phyloP scores from a whole-genome alignment of 1,284 basidiomycete species.

The Thecaphora thlaspeos region DNA sequence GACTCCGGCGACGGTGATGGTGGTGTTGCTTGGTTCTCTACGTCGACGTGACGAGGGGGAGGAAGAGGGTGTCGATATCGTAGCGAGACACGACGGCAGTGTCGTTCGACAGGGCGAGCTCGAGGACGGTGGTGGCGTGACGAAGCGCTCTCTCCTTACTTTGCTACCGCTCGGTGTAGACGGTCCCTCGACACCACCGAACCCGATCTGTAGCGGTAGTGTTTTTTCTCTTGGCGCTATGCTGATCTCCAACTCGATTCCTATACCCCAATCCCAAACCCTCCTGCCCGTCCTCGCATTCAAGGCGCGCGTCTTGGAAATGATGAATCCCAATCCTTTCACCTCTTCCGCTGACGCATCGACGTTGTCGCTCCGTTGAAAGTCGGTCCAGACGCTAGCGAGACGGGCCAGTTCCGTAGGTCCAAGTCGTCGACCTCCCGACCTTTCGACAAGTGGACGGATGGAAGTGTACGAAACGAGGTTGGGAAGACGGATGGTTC shows the following conservation, averaged over 20 bases:
- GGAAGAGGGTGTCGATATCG: not conserved
- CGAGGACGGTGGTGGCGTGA: not conserved
- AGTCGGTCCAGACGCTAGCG: conserved; percentile 42
- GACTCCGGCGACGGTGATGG: too few relatives aligned
- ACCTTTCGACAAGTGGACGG: conserved; percentile 47
- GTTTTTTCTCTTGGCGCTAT: conserved; percentile 12
- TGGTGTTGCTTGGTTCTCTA: too few relatives aligned
- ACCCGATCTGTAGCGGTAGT: conserved; percentile 27
- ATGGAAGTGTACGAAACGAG: conserved; percentile 44
- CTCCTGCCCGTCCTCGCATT: conserved; percentile 32
- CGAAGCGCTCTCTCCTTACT: too few relatives aligned
- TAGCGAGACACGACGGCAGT: not conserved
- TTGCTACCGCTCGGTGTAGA: not conserved
- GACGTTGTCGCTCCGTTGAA: conserved; percentile 3
- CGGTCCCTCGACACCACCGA: conserved; percentile 19
- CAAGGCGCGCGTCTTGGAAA: conserved; percentile 29
- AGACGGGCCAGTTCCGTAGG: conserved; percentile 38
- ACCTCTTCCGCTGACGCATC: conserved; percentile 13
- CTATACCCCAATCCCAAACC: conserved; percentile 42
- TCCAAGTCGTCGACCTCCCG: conserved; percentile 35
- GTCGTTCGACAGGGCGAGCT: too few relatives aligned
- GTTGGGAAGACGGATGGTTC: conserved; percentile 42
- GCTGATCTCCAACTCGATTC: conserved; percentile 41
- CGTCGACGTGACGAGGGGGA: conserved; percentile 7
- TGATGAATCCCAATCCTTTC: conserved; percentile 41